Base-by-base conservation (phyloP, 2,329 filamentous ascomycete genomes). In the Dryadomyces sulphureus region DNA sequence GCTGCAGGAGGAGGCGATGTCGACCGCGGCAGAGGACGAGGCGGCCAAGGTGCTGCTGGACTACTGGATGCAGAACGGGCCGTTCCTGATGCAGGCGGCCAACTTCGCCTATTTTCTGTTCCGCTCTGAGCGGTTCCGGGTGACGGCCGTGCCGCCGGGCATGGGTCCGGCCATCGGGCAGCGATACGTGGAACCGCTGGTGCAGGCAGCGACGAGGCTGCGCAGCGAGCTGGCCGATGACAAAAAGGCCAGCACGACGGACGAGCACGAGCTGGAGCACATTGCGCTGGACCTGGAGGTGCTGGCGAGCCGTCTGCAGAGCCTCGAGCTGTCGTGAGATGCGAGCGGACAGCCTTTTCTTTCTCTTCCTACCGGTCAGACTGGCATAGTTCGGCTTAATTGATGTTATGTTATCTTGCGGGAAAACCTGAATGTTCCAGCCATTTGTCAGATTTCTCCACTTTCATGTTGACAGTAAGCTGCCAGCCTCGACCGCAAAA, bases 31-130 rank as follows among this genome's bases (percentile, higher is more conserved):
- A 20, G 52, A 59, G 2, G 60, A 63, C 5, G 64, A 66, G 2
- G 43, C 46, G 7, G 41, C 20, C 12, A 17, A 40, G n/a, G 42
- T 39, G 3, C 52, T 79, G 30, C 55, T 66, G 34, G 69, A 77
- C 21, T 74, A 72, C 52, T 71, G 73, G 65, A 56, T 57, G 12
- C 64, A 67, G 50, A 71, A 71, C 42, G 65, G 66, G 43, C 62
- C 70, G 2, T 74, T 79, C 49, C 63, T 79, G 45, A 61, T 79
- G 50, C 74, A 79, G 52, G 72, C 72, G 0, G 70, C 72, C 48
- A 81, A 80, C 53, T 78, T 81, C 57, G 68, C 71, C 7, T 66
- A 74, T 45, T 75, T 79, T 52, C 59, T 79, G 19, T 70, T 73
- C 54, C 61, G 62, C 4, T 64, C 67, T 2, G 61, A 59, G 19